Evolutionary conservation across 352 stramenopile species (phyloP).

Genomic region (Pythium myriotylum): DNA sequence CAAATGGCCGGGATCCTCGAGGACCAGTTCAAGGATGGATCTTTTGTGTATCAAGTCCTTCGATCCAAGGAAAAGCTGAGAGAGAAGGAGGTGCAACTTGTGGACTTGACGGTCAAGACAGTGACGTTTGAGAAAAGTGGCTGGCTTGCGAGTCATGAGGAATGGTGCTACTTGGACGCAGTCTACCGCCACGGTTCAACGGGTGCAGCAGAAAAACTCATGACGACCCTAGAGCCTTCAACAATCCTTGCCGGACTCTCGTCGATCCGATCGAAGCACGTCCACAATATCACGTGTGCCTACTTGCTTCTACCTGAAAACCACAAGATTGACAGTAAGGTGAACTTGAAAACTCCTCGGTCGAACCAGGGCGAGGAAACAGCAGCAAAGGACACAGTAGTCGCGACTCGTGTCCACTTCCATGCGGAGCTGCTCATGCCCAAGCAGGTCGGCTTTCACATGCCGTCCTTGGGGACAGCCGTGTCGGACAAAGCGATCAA

Average conservation of each 20-base stretch:
- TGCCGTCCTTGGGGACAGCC: conserved; percentile 1
- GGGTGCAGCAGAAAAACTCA: conserved; percentile 13
- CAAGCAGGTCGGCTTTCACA: conserved; percentile 1
- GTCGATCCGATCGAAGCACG: conserved; percentile 3
- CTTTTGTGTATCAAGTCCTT: conserved; percentile 2
- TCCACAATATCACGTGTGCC: conserved; percentile 15
- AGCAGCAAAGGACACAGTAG: neutral
- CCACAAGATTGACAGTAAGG: neutral
- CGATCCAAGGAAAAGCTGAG: neutral
- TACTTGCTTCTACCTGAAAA: conserved; percentile 17
- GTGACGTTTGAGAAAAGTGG: conserved; percentile 18
- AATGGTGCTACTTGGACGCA: conserved; percentile 29
- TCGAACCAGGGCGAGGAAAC: neutral
- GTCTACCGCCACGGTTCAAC: conserved; percentile 11
- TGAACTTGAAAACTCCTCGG: neutral
- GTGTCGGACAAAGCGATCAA: conserved; percentile 14
- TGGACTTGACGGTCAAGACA: conserved; percentile 21
- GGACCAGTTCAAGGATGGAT: conserved; percentile 24
- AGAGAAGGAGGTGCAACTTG: neutral
- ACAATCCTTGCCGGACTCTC: neutral
- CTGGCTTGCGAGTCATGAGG: conserved; percentile 11
- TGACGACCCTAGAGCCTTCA: conserved; percentile 14
- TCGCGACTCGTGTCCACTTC: conserved; percentile 16
- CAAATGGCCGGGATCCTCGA: conserved; percentile 23
- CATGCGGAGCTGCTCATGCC: conserved; percentile 11